A percentile compares a stretch with the other conserved stretches of the same genome.
These are phyloP conservation scores for Boletus patriciae DNA, from an alignment of 768 basidiomycete species.

Conservation along the genomic window DNA sequence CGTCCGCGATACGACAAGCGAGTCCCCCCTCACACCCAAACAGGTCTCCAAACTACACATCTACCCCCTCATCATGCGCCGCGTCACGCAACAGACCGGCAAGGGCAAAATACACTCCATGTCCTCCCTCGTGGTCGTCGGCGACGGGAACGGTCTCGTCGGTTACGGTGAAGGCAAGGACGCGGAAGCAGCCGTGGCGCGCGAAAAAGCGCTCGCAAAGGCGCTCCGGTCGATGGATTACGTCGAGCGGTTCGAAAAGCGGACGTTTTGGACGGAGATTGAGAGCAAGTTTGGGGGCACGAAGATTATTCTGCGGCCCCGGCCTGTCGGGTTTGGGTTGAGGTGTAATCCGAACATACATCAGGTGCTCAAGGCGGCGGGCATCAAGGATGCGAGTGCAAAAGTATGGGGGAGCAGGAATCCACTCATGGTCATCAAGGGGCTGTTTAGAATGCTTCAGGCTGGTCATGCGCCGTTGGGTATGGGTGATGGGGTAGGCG, in stretches of 20 bases:
- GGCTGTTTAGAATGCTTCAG: constrained; percentile 78
- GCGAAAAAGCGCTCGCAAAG: constrained; percentile 56
- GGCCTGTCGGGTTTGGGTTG: constrained; percentile 89
- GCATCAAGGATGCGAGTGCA: constrained; percentile 91
- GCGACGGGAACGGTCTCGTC: constrained; percentile 80
- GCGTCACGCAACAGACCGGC: constrained; percentile 86
- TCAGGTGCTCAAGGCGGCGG: constrained; percentile 87
- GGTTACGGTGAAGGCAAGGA: constrained; percentile 84
- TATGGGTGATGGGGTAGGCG: constrained; percentile 83
- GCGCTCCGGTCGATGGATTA: constrained; percentile 89
- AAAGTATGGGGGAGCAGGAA: constrained; percentile 96
- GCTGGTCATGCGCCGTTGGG: constrained; percentile 76
- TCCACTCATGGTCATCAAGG: constrained; percentile 73
- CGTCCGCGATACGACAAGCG: constrained; percentile 16
- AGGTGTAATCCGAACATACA: constrained; percentile 88
- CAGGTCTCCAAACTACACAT: constrained; percentile 38
- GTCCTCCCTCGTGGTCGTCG: constrained; percentile 68
- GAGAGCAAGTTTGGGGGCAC: constrained; percentile 82
- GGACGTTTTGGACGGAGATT: constrained; percentile 95
- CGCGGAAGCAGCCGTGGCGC: constrained; percentile 51
- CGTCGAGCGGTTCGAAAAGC: constrained; percentile 89
- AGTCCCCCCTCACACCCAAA: constrained; percentile 14
- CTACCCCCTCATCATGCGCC: constrained; percentile 46
- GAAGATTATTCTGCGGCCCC: constrained; percentile 73
- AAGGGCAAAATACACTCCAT: constrained; percentile 83